These are phyloP conservation scores for Lecanoromycetidae sp. DNA, from an alignment of 2,329 filamentous ascomycete species.

Conservation along the genomic window DNA sequence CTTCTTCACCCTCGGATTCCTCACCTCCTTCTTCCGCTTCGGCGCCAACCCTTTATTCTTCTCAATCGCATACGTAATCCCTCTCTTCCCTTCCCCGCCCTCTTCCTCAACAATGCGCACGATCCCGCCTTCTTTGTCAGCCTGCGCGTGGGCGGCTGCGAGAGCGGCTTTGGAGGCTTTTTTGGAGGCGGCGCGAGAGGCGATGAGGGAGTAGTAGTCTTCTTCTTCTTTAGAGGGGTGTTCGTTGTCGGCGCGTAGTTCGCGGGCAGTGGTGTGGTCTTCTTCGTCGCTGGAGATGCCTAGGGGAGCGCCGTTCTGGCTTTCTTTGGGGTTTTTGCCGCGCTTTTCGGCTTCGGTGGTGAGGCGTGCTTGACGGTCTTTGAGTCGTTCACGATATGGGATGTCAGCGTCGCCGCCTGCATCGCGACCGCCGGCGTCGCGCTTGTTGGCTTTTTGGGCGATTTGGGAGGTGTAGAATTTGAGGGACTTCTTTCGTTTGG, in stretches of 20 bases:
- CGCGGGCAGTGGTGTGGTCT: slow-evolving; percentile 42
- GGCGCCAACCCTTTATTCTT: slow-evolving; percentile 96
- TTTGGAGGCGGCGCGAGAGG: slow-evolving; percentile 41
- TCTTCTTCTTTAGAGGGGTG: slow-evolving; percentile 38
- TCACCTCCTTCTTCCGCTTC: slow-evolving; percentile 80
- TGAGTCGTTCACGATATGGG: slow-evolving; percentile 77
- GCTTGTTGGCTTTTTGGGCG: slow-evolving; percentile 83
- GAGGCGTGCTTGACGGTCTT: slow-evolving; percentile 73
- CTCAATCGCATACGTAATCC: slow-evolving; percentile 85
- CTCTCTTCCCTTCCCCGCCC: slow-evolving; percentile 75
- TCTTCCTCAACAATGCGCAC: slow-evolving; percentile 54
- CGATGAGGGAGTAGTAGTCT: slow-evolving; percentile 78
- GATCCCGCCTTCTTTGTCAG: slow-evolving; percentile 44
- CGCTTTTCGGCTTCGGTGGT: slow-evolving; percentile 80
- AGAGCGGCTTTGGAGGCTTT: slow-evolving; percentile 66
- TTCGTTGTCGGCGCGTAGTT: slow-evolving; percentile 31
- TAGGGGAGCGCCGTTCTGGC: slow-evolving; percentile 52
- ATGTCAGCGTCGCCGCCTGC: slow-evolving; percentile 46
- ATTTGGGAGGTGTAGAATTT: slow-evolving; percentile 98
- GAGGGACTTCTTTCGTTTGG: slow-evolving; percentile 75
- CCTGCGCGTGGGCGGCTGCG: slow-evolving; percentile 43
- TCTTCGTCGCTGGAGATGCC: slow-evolving; percentile 60
- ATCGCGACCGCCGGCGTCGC: slow-evolving; percentile 50
- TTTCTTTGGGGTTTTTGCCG: slow-evolving; percentile 47
- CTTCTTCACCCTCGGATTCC: slow-evolving; percentile 97